Base-by-base conservation (phyloP, 2,329 filamentous ascomycete species). In the Colletotrichum eremochloae region DNA sequence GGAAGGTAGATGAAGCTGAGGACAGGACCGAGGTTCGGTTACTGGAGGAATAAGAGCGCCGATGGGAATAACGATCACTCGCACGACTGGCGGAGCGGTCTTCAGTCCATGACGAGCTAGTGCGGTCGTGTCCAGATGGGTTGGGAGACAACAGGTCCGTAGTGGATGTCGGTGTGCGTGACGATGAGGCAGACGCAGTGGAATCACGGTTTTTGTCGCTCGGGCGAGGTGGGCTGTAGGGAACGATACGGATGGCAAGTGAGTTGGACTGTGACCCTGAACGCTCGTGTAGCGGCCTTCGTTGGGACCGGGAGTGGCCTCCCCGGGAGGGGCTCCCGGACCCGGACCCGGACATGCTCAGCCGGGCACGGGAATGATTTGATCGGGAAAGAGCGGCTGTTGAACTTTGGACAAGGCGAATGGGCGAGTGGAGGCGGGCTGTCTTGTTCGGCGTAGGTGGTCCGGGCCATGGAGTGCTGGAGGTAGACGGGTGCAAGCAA, bases 191-290 rank as follows among this genome's bases (percentile, higher is more conserved):
- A 5, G 70, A 72, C n/a, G 67, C 70, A 33, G 70, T 70, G 5
- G 70, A 72, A 18, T 72, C 70, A 36, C 70, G 70, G 46, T 56
- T 70, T 20, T 72, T 72, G 60, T 65, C 53, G 46, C 53, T 80
- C 57, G 80, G 79, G 61, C 82, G 81, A 9, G 85, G 84, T 56
- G 85, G 85, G 31, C 85, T 84, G 75, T 87, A 86, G 29, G 85
- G 85, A 62, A 87, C 86, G 67, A 87, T 75, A 62, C 86, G 85
- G 75, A 87, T 87, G 71, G 82, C 81, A 53, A 81, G 79, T 52
- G 78, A 78, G 75, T 82, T 85, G 76, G 80, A 82, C 75, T 84
- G 82, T 72, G 84, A 84, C 40, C 80, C 80, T 48, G 81, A 80
- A 67, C 81, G 81, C 76, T 84, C 81, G 74, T 82, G 80, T 67